Conservation (phyloP, 2,329 filamentous ascomycete genomes). For the Cladosporium sp. region DNA sequence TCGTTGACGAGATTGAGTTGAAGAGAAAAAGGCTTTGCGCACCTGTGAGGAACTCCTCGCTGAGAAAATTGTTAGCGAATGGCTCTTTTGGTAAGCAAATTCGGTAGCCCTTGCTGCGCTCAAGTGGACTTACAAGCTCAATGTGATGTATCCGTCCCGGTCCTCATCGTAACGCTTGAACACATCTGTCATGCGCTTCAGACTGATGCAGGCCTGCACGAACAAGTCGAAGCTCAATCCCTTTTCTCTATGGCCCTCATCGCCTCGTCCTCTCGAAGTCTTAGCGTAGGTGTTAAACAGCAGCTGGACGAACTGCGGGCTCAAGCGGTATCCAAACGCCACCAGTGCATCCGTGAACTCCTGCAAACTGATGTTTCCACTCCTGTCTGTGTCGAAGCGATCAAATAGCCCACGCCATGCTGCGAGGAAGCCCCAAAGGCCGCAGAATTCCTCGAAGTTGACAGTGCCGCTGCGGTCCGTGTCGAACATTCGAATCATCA, state of each 20-base stretch:
- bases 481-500: conserved; percentile 99
- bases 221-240: conserved; percentile 78
- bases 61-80: conserved; percentile 25
- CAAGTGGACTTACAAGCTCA: conserved; percentile 52
- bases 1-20: conserved; percentile 52
- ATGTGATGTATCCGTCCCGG: conserved; percentile 76
- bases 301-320: conserved; percentile 76
- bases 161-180: conserved; percentile 99
- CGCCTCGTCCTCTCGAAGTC: conserved; percentile 36
- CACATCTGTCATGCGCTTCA: conserved; percentile 98
- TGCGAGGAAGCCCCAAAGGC: conserved; percentile 91
- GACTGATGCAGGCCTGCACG: conserved; percentile 92
- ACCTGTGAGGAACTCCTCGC: conserved; percentile 57
- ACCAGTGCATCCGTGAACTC: conserved; percentile 91
- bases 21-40: conserved; percentile 56
- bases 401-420: conserved; percentile 95
- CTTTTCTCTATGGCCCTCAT: conserved; percentile 36
- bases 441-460: conserved; percentile 94
- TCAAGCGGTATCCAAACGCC: conserved; percentile 88
- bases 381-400: conserved; percentile 85
- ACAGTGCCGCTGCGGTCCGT: conserved; percentile 85
- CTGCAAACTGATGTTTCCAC: conserved; percentile 78
- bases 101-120: background rate
- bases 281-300: conserved; percentile 85
- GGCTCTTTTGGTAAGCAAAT: background rate